Evolutionary conservation across 208 protist genomes (phyloP), one percentile per base, ranked within the genome.

Genomic region (Trypanosoma scelopori): DNA sequence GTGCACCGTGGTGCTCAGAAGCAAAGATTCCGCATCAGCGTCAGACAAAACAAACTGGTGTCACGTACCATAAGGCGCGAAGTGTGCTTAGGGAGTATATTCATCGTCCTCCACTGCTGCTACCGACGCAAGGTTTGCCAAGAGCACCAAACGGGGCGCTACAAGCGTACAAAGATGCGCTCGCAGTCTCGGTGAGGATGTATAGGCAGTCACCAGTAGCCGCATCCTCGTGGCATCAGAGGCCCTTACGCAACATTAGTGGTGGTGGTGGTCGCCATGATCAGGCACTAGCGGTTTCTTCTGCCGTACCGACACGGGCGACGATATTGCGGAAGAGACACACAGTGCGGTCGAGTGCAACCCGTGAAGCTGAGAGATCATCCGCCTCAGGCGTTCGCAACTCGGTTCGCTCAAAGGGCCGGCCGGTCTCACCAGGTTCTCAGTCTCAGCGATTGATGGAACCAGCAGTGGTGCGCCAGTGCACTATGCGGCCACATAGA

Each of bases 21-120:
- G 18, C 18, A 32, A 7, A n/a, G 18, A 20, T 15, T 32, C 7
- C 1, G 41, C 37, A 18, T 22, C 43, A 41, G 23, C 11, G 22
- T 2, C 35, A 51, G 15, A 48, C 65, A 11, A 68, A 71, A 25
- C 56, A 52, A 49, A 30, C 42, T 6, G 55, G 70, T 60, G 69
- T 77, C 27, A 57, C 48, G 32, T 77, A 75, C 25, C 62, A 59
- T 57, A 46, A 72, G 39, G 73, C 69, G 39, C 51, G 55, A 23
- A 79, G 69, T 59, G 69, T 76, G 5, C 15, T 79, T 45, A 55
- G 46, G n/a, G 65, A 69, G n/a, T 79, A 79, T 51, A 78, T 75
- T 46, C 41, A 46, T 30, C 42, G 50, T 22, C 58, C 67, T 5
- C 16, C 41, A 25, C 37, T 45, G 5, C 20, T 49, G 5, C 15